Percentiles rank a stretch among this genome's conserved stretches.
phyloP scores from a whole-genome alignment of 1,139 yeast genomes.

The Debaryomyces subglobosus region DNA sequence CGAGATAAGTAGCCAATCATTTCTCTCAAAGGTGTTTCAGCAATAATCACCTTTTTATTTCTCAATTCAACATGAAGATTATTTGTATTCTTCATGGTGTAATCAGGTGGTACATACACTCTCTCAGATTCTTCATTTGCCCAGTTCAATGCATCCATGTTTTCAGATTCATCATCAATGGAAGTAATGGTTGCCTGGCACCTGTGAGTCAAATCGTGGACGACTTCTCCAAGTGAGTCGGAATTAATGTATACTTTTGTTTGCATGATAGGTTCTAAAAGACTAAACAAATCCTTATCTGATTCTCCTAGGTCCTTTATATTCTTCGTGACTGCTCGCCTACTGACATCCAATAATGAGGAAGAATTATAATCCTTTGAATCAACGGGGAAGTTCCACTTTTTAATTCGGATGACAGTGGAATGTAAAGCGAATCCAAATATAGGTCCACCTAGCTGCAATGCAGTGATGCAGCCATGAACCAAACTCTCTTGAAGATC shows the following conservation, averaged over 20 bases:
- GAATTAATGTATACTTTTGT: slow-evolving; percentile 70
- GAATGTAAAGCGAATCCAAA: slow-evolving; percentile 70
- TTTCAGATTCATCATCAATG: slow-evolving; percentile 61
- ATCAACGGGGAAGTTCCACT: slow-evolving; percentile 61
- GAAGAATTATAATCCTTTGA: slow-evolving; percentile 31
- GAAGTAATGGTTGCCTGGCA: slow-evolving; percentile 69
- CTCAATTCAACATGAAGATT: slow-evolving; percentile 20
- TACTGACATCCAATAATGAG: slow-evolving; percentile 31
- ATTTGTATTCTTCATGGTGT: slow-evolving; percentile 33
- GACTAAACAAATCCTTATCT: slow-evolving; percentile 39
- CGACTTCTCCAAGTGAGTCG: slow-evolving; percentile 77
- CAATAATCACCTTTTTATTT: slow-evolving; percentile 61
- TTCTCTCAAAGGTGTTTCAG: slow-evolving; percentile 82
- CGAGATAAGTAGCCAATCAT: slow-evolving; percentile 88
- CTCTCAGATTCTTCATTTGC: slow-evolving; percentile 54
- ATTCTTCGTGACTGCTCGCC: slow-evolving; percentile 41
- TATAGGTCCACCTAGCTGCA: slow-evolving; percentile 77
- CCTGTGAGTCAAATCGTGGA: slow-evolving; percentile 73
- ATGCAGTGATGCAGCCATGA: slow-evolving; percentile 68
- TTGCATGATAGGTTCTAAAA: slow-evolving; percentile 88
- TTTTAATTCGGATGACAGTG: slow-evolving; percentile 51
- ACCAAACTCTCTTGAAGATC: slow-evolving; percentile 55
- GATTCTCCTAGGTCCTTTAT: slow-evolving; percentile 24
- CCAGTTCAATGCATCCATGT: slow-evolving; percentile 42
- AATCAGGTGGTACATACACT: slow-evolving; percentile 62